Percentiles rank a stretch among this genome's conserved stretches.
phyloP scores from a whole-genome alignment of 169 alveolate genomes.

The Hepatocystis sp. region DNA sequence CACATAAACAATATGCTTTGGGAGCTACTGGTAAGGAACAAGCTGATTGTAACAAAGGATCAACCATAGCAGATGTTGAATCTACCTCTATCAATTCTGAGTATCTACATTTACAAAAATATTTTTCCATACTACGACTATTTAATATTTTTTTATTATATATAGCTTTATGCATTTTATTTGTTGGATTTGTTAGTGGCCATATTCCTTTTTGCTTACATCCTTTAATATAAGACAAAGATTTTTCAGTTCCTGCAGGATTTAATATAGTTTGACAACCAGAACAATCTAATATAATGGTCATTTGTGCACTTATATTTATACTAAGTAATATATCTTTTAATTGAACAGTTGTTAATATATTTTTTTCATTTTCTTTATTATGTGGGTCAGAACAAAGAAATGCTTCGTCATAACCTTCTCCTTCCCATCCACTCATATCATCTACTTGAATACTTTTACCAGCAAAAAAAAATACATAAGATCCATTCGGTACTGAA shows the following conservation, averaged over 20 bases:
- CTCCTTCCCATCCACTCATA: slow-evolving; percentile 94
- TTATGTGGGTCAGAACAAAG: slow-evolving; percentile 89
- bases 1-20: slow-evolving; percentile 86
- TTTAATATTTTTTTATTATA: slow-evolving; percentile 86
- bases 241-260: slow-evolving; percentile 86
- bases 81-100: slow-evolving; percentile 89
- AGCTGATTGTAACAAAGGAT: slow-evolving; percentile 83
- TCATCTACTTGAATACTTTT: slow-evolving; percentile 93
- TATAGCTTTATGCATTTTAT: slow-evolving; percentile 87
- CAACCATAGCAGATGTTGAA: slow-evolving; percentile 85
- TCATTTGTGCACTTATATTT: slow-evolving; percentile 81
- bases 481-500: slow-evolving; percentile 86
- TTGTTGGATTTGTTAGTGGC: slow-evolving; percentile 92
- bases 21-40: slow-evolving; percentile 80
- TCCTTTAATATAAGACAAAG: slow-evolving; percentile 90
- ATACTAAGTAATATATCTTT: slow-evolving; percentile 84
- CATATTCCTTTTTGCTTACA: slow-evolving; percentile 91
- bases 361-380: slow-evolving; percentile 80
- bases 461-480: slow-evolving; percentile 92
- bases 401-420: slow-evolving; percentile 94
- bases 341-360: slow-evolving; percentile 87
- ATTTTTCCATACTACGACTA: slow-evolving; percentile 87
- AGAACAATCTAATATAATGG: slow-evolving; percentile 89
- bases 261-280: slow-evolving; percentile 93
- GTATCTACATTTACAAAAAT: slow-evolving; percentile 89